Evolutionary conservation across 495 filamentous ascomycete genomes (phyloP).

Genomic region (Xylaria acuta): DNA sequence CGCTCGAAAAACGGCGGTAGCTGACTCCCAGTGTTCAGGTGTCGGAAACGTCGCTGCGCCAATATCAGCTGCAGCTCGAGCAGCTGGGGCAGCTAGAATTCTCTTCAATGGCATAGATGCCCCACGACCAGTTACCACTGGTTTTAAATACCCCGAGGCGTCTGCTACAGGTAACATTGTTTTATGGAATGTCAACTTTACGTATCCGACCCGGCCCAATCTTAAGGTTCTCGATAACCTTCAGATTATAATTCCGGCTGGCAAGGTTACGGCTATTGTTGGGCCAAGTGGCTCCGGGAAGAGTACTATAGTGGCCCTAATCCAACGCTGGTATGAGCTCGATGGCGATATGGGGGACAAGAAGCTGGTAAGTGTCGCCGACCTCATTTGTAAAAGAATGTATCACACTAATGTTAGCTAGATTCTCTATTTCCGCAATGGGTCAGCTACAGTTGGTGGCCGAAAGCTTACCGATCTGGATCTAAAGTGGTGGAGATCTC

Average conservation of each 20-base stretch:
- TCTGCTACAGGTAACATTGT: constrained; percentile 61
- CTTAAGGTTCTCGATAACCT: constrained; percentile 62
- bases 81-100: constrained; percentile 59
- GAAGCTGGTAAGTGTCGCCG: constrained; percentile 46
- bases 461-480: constrained; percentile 60
- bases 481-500: constrained; percentile 67
- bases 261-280: constrained; percentile 85
- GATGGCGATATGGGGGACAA: constrained; percentile 57
- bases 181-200: constrained; percentile 64
- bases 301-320: constrained; percentile 68
- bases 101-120: constrained; percentile 65
- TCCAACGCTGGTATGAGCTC: constrained; percentile 69
- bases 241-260: constrained; percentile 66
- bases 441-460: constrained; percentile 58
- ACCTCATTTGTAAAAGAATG: constrained; percentile 18
- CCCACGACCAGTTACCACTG: constrained; percentile 52
- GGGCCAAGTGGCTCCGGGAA: constrained; percentile 78
- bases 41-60: constrained; percentile 59
- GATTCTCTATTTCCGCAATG: constrained; percentile 53
- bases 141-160: constrained; percentile 53
- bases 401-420: constrained; percentile 25
- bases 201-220: constrained; percentile 69
- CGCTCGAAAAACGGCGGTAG: too few relatives aligned
- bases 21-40: too few relatives aligned
- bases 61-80: constrained; percentile 55